Evolutionary conservation across 2,329 filamentous ascomycete species (phyloP), one percentile per base, ranked within the genome.

Genomic region (Aspergillus novoparasiticus): DNA sequence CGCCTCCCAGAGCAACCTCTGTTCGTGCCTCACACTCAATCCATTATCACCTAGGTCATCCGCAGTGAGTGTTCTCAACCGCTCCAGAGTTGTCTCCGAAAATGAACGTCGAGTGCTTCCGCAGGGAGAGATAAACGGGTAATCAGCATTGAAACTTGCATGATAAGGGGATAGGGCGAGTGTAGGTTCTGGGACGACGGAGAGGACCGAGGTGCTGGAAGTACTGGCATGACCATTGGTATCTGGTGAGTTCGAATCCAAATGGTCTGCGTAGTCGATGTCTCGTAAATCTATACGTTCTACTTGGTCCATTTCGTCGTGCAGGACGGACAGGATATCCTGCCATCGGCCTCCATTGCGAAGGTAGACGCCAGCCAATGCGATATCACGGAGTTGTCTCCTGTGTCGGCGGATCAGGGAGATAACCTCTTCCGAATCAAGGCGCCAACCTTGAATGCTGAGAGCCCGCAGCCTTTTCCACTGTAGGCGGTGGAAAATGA

Each of bases 361-460:
- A 10, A 91, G 79, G 26, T 86, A 81, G n/a, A 91, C 82, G 58
- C 87, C 84, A 58, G 85, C 79, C 26, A 91, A 74, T 23, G 88
- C 80, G 23, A 91, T 76, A 4, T 87, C 87, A 46, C 84, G 84
- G 4, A 91, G 76, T 30, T 82, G 84, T 12, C 82, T 79, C 57
- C 81, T 78, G 69, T 90, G 87, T 45, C 87, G 82, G 34, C 81
- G 78, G 2, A 85, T 81, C 6, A 90, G 76, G 0, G 76, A 76
- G 53, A 88, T 85, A 57, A 91, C 86, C 69, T 91, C 89, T 1
- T 85, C 80, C 1, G 85, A 83, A 53, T 84, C 78, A 4, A 90
- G 75, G 48, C 83, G 82, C 89, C 89, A 90, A 16, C 86, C 84
- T 66, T 89, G 87, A 26, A 91, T 84, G 2, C 88, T 88, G 60